A percentile compares a stretch with the other conserved stretches of the same genome.
phyloP scores from a whole-genome alignment of 192 early-diverging fungal species.

The Powellomyces hirtus region DNA sequence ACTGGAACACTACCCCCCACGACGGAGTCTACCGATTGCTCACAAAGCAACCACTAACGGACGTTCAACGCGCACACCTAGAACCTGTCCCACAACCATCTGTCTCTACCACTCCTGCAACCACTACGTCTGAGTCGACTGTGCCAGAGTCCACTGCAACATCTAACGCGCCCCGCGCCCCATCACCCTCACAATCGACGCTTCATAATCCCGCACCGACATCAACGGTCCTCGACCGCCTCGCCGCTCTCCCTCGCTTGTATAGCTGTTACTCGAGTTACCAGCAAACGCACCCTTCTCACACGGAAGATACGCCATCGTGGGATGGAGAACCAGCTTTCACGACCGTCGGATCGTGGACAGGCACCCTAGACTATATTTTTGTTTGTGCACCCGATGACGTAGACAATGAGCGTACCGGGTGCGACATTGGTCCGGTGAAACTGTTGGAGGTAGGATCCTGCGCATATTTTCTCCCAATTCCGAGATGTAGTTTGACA shows the following conservation, averaged over 20 bases:
- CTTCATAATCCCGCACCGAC: conserved; percentile 4
- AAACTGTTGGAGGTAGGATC: no score
- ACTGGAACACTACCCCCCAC: conserved; percentile 14
- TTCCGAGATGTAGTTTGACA: no score
- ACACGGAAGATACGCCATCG: no score
- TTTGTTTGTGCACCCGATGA: conserved; percentile 5
- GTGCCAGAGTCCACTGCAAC: not conserved
- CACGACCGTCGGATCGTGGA: conserved; percentile 33
- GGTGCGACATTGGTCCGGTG: no score
- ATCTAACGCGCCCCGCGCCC: no score
- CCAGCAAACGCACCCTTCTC: conserved; percentile 13
- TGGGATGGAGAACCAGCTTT: conserved; percentile 32
- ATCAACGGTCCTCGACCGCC: not conserved
- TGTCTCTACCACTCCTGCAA: not conserved
- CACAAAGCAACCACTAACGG: conserved; percentile 20
- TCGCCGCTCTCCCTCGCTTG: conserved; percentile 14
- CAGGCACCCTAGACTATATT: conserved; percentile 46
- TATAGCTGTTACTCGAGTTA: conserved; percentile 28
- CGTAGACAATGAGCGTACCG: no score
- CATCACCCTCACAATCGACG: no score
- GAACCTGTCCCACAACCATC: not conserved
- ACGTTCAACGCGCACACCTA: not conserved
- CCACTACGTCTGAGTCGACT: not conserved
- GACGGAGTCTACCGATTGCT: conserved; percentile 22
- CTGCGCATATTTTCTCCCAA: no score